phyloP scores from a whole-genome alignment of 805 yeast genomes.

The Pichia kluyveri region DNA sequence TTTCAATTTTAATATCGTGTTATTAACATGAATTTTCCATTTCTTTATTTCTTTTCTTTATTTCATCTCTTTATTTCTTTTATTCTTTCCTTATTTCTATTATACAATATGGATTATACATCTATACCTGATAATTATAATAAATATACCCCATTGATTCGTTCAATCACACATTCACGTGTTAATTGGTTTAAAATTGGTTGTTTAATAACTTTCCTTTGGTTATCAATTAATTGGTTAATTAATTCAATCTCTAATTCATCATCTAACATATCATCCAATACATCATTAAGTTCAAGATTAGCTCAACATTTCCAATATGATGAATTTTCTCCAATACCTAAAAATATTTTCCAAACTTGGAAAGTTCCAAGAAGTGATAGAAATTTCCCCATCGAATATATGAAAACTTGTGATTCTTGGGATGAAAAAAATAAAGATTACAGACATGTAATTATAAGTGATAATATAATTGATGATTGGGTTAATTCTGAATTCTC shows the following conservation, averaged over 20 bases:
- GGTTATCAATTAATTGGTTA: background rate
- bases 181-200: background rate
- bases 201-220: background rate
- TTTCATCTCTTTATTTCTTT: background rate
- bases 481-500: slow-evolving; percentile 50
- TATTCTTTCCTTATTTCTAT: background rate
- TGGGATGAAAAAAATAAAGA: slow-evolving; percentile 62
- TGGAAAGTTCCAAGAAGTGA: slow-evolving; percentile 71
- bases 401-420: slow-evolving; percentile 36
- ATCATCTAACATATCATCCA: background rate
- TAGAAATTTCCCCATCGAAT: slow-evolving; percentile 47
- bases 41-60: too few relatives aligned
- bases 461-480: slow-evolving; percentile 52
- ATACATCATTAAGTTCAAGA: slow-evolving; percentile 39
- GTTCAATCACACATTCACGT: background rate
- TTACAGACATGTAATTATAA: slow-evolving; percentile 61
- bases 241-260: background rate
- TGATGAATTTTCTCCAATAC: slow-evolving; percentile 51
- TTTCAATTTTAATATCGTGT: too few relatives aligned
- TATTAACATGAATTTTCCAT: too few relatives aligned
- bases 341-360: slow-evolving; percentile 86
- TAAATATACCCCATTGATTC: background rate
- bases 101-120: slow-evolving; percentile 1
- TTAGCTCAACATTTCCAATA: slow-evolving; percentile 70
- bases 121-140: slow-evolving; percentile 2